Percentiles rank a stretch among this genome's conserved stretches.
These are phyloP conservation scores for Cicer pinnatifidum DNA, from an alignment of 306 rosid species.

Conservation along the genomic window DNA sequence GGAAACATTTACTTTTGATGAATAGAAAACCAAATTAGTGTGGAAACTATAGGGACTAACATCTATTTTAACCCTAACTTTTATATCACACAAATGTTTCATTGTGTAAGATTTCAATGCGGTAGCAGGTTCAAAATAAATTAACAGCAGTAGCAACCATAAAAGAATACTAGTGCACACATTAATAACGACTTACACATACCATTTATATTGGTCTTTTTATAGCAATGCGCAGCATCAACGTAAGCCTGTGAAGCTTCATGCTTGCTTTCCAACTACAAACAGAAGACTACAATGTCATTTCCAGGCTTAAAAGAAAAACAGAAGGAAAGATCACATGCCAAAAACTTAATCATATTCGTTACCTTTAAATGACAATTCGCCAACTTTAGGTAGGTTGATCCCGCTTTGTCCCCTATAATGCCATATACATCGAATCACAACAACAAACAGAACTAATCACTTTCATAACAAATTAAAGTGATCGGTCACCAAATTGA, in stretches of 20 bases:
- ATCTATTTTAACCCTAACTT: slow-evolving; percentile 1
- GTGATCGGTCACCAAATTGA: slow-evolving; percentile 3
- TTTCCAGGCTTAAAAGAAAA: not conserved
- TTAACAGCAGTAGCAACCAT: not conserved
- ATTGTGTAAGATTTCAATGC: not conserved
- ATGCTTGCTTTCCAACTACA: slow-evolving; percentile 90
- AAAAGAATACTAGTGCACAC: not conserved
- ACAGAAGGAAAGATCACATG: slow-evolving; percentile 16
- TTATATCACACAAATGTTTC: not conserved
- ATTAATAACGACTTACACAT: slow-evolving; percentile 32
- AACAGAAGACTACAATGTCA: slow-evolving; percentile 31
- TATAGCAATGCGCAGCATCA: slow-evolving; percentile 94
- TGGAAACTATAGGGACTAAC: not conserved
- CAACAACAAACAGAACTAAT: slow-evolving; percentile 21
- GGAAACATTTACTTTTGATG: not conserved
- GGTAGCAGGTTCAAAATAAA: not conserved
- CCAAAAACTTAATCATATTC: slow-evolving; percentile 35
- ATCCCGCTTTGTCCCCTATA: slow-evolving; percentile 88
- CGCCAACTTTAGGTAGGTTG: slow-evolving; percentile 72
- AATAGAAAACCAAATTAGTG: not conserved
- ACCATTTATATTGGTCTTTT: slow-evolving; percentile 76
- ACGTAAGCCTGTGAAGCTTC: slow-evolving; percentile 93
- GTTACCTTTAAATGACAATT: slow-evolving; percentile 87
- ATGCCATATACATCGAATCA: slow-evolving; percentile 39
- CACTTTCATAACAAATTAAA: slow-evolving; percentile 24